Conservation (phyloP, 345 rosid genomes). For the Schrenkiella parvula region DNA sequence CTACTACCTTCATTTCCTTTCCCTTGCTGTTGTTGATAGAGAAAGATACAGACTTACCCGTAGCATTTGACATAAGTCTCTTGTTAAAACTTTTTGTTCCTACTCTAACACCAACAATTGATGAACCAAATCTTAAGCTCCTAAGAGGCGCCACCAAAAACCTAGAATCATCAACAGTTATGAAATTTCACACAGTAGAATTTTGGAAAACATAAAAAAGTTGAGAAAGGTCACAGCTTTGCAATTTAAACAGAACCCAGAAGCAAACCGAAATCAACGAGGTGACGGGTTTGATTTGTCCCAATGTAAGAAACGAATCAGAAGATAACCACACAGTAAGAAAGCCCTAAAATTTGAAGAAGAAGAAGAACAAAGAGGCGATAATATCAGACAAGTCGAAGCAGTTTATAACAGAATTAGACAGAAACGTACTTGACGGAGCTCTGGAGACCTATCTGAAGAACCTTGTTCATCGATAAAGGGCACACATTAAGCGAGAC, state of each 20-base stretch:
- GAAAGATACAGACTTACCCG: slow-evolving; percentile 21
- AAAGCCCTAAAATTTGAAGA: slow-evolving; percentile 1
- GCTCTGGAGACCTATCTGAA: slow-evolving; percentile 40
- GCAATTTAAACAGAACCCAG: slow-evolving; percentile 1
- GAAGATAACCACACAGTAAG: not conserved
- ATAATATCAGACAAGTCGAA: not conserved
- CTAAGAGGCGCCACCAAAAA: slow-evolving; percentile 46
- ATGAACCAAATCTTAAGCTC: slow-evolving; percentile 33
- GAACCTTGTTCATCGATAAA: slow-evolving; percentile 36
- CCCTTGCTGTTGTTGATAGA: slow-evolving; percentile 29
- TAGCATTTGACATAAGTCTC: slow-evolving; percentile 30
- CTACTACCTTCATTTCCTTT: slow-evolving; percentile 37
- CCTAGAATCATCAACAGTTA: slow-evolving; percentile 20
- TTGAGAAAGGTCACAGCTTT: not conserved
- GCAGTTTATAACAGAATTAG: not conserved
- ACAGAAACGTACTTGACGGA: slow-evolving; percentile 37
- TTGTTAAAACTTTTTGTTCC: slow-evolving; percentile 40
- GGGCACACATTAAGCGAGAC: not conserved
- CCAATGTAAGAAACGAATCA: not conserved
- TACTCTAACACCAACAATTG: slow-evolving; percentile 28
- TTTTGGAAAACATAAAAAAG: not conserved
- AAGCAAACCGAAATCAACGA: not conserved
- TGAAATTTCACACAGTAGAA: not conserved
- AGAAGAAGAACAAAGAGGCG: not conserved
- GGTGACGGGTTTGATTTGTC: not conserved